Conservation (phyloP, 345 rosid genomes). For the Pistacia atlantica region DNA sequence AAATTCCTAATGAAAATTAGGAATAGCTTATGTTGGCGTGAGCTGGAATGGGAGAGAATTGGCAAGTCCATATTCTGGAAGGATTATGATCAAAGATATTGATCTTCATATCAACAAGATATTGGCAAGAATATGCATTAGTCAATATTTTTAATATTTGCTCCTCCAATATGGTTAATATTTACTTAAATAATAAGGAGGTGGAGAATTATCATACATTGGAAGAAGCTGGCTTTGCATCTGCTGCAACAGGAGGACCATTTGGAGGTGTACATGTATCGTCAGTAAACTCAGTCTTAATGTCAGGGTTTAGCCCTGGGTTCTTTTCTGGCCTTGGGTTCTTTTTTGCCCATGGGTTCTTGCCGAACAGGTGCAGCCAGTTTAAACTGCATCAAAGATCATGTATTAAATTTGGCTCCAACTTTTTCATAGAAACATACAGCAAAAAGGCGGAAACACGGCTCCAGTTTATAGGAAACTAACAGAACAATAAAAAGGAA, state of each 20-base stretch:
- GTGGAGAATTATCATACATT: constrained; percentile 43
- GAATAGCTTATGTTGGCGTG: too few relatives aligned
- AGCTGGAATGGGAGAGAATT: too few relatives aligned
- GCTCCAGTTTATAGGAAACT: background rate
- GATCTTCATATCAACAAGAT: too few relatives aligned
- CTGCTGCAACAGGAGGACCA: constrained; percentile 65
- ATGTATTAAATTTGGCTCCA: background rate
- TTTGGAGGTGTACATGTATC: constrained; percentile 66
- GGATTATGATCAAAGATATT: too few relatives aligned
- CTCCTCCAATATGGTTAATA: background rate
- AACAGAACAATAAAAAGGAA: background rate
- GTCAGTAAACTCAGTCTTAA: constrained; percentile 75
- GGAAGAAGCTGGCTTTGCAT: constrained; percentile 56
- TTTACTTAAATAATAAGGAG: background rate
- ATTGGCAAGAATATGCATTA: background rate
- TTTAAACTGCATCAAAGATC: constrained; percentile 54
- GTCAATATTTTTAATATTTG: background rate
- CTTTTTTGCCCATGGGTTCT: constrained; percentile 31
- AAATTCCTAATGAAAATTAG: too few relatives aligned
- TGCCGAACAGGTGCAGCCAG: constrained; percentile 71
- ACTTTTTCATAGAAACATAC: background rate
- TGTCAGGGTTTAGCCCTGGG: constrained; percentile 83
- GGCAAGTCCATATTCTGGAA: too few relatives aligned
- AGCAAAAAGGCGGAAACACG: background rate
- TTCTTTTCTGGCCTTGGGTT: too few relatives aligned